Percentiles rank a stretch among this genome's conserved stretches.
Conservation (phyloP, 257 asterid genomes). For the Nicotiana tabacum region DNA sequence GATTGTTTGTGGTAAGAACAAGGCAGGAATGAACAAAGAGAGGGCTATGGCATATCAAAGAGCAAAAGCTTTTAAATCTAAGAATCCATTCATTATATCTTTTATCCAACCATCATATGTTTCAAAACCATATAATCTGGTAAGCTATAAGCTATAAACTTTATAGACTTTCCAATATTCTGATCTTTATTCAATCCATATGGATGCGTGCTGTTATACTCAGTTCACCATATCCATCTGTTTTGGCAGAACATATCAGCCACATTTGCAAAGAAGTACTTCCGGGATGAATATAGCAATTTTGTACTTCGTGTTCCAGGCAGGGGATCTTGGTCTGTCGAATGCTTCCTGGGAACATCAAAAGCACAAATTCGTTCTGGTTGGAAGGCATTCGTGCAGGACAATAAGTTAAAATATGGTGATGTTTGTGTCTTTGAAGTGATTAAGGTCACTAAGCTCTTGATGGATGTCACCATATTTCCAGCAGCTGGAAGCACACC, state of each 20-base stretch:
- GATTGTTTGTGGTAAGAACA: too few relatives aligned
- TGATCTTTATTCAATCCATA: not conserved
- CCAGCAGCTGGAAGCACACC: not conserved
- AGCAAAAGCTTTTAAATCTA: slow-evolving; percentile 14
- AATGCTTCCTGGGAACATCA: not conserved
- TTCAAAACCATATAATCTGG: not conserved
- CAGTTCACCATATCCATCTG: not conserved
- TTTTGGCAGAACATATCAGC: not conserved
- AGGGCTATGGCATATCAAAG: slow-evolving; percentile 1
- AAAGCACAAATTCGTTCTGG: not conserved
- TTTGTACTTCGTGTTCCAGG: not conserved
- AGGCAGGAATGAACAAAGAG: not conserved
- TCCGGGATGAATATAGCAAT: not conserved
- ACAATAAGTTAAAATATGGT: not conserved
- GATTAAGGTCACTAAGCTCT: not conserved
- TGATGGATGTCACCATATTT: not conserved
- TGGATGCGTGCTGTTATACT: not conserved
- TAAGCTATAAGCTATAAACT: not conserved
- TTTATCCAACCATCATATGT: not conserved
- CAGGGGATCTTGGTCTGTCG: not conserved
- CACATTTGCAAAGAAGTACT: too few relatives aligned
- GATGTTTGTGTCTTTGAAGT: not conserved
- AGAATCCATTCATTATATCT: slow-evolving; percentile 5
- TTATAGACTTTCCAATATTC: not conserved
- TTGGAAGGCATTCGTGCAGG: not conserved